Percentiles rank a stretch among this genome's conserved stretches.
Evolutionary conservation across 2,329 filamentous ascomycete species (phyloP).

Genomic region (Aurifilum marmelostoma): DNA sequence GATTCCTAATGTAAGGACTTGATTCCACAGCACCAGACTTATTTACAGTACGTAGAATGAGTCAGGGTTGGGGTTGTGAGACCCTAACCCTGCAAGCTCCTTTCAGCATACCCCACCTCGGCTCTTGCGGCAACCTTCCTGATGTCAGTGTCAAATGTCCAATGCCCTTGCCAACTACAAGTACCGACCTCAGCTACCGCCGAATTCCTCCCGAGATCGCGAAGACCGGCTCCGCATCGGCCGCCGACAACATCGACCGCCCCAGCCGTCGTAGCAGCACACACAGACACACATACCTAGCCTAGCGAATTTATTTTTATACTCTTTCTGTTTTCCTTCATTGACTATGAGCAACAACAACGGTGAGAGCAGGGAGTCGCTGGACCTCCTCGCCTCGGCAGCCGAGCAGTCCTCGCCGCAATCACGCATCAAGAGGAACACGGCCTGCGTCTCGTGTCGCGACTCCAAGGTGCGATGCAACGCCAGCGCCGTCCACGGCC

Average conservation of each 20-base stretch:
- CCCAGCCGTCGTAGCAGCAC: not conserved
- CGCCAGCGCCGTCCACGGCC: slow-evolving; percentile 42
- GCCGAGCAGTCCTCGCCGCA: slow-evolving; percentile 30
- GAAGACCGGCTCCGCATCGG: slow-evolving; percentile 16
- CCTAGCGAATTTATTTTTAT: not conserved
- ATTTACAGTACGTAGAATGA: too few species aligned
- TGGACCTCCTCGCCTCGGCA: slow-evolving; percentile 29
- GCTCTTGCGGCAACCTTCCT: too few species aligned
- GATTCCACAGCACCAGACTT: not conserved
- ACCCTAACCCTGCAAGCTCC: not conserved
- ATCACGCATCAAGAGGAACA: slow-evolving; percentile 29
- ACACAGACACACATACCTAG: not conserved
- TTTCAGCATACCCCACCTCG: not conserved
- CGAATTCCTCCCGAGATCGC: slow-evolving; percentile 13
- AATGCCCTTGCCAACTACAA: too few species aligned
- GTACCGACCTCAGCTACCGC: too few species aligned
- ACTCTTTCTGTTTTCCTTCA: not conserved
- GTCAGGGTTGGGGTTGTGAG: not conserved
- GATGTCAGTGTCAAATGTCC: not conserved
- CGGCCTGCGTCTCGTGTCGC: slow-evolving; percentile 28
- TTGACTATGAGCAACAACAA: slow-evolving; percentile 15
- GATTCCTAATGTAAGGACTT: not conserved
- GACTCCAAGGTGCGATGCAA: slow-evolving; percentile 48
- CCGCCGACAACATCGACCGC: not conserved
- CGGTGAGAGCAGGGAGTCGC: slow-evolving; percentile 28